Base-by-base conservation (phyloP, 1,139 yeast genomes). In the Debaryomycetaceae sp. region DNA sequence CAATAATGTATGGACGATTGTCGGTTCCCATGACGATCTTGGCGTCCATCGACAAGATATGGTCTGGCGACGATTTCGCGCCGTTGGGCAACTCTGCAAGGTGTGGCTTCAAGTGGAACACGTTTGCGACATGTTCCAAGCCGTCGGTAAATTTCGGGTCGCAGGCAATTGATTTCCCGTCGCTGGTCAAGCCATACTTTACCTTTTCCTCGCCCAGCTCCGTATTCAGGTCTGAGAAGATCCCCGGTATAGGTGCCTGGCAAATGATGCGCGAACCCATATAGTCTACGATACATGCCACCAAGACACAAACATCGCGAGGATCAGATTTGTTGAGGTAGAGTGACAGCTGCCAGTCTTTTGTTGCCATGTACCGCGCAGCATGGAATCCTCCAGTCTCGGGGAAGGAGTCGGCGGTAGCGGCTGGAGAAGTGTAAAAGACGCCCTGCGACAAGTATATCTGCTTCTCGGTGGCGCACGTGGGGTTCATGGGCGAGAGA, bases 161-260 rank as follows among this genome's bases (percentile, higher is more conserved):
- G 37, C 63, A 65, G 15, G 67, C 52, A 27, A 70, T 65, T 29
- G 61, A 44, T 18, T 66, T 59, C 22, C 63, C 68, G 38, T 76
- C 85, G 38, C 82, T 85, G 26, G 76, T 59, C 27, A 64, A 68
- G 29, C 98, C 98, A 47, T 87, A 85, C 15, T 67, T 66, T 31
- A 83, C 79, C 45, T 70, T 72, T 31, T 66, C 72, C 13, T 23
- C 30, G 22, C 57, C 53, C 12, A 13, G n/a, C 5, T 40, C 47
- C 13, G 41, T 49, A 14, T 43, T 49, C 6, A 35, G 36, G 12
- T 47, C 53, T 32, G 71, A 66, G 56, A 87, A 80, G 36, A 87
- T 73, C 36, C 98, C 98, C n/a, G 98, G 98, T 28, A 90, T 94
- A 15, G 96, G 95, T 12, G 95, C 83, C 60, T 90, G 98, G 50